phyloP scores from a whole-genome alignment of 805 yeast species.

The Saccharomycopsis sp. region DNA sequence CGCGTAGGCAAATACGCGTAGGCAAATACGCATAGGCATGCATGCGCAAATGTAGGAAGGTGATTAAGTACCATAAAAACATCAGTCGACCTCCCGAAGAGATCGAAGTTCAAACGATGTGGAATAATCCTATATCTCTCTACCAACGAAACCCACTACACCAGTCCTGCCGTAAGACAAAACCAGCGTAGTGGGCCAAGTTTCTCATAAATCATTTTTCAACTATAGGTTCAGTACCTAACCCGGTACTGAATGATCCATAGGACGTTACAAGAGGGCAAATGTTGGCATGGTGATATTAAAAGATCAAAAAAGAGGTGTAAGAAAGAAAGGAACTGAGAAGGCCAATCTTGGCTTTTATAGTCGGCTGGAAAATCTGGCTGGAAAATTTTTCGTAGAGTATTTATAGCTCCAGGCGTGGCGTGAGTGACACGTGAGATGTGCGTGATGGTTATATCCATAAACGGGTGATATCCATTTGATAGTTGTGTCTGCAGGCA shows the following conservation, averaged over 20 bases:
- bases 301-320: not conserved
- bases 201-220: slow-evolving; percentile 1
- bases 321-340: not conserved
- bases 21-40: no score
- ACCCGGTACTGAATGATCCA: not conserved
- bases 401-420: no score
- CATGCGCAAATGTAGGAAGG: slow-evolving; percentile 3
- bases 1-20: no score
- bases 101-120: not conserved
- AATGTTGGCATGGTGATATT: not conserved
- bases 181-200: not conserved
- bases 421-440: no score
- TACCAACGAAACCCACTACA: not conserved
- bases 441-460: no score
- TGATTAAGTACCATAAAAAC: slow-evolving; percentile 3
- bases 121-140: not conserved
- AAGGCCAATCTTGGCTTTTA: not conserved
- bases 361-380: not conserved
- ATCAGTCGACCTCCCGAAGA: not conserved
- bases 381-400: not conserved
- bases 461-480: no score
- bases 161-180: not conserved
- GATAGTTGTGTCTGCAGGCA: no score
- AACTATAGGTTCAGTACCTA: slow-evolving; percentile 1
- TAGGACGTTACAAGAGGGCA: not conserved